A percentile compares a stretch with the other conserved stretches of the same genome.
These are phyloP conservation scores for Oldenlandia corymbosa DNA, from an alignment of 257 asterid species.

Conservation along the genomic window DNA sequence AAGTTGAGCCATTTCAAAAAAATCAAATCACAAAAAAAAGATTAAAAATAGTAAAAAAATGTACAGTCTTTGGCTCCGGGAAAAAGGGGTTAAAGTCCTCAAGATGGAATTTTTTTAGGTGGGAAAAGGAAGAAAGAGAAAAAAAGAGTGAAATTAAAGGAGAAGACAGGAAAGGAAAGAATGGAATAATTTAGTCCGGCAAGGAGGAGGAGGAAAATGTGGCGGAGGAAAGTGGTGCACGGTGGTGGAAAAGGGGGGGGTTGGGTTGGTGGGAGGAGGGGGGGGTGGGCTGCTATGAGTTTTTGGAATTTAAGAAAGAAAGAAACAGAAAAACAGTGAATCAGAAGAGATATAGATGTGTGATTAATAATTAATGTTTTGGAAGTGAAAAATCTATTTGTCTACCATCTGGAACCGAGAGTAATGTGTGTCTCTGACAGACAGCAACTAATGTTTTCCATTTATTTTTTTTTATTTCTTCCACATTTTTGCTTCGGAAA, in stretches of 20 bases:
- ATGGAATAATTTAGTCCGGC: conserved; percentile 8
- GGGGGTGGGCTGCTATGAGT: not conserved
- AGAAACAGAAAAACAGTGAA: no score
- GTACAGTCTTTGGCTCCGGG: not conserved
- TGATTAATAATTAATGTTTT: no score
- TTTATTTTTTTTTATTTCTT: no score
- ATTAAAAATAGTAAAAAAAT: no score
- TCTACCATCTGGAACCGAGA: no score
- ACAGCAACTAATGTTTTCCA: no score
- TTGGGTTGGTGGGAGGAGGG: not conserved
- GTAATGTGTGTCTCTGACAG: no score
- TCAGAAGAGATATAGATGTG: no score
- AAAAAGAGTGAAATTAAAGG: conserved; percentile 19
- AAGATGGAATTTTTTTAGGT: conserved; percentile 10
- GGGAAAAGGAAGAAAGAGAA: not conserved
- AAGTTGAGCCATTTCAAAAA: conserved; percentile 60
- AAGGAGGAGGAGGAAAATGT: conserved; percentile 8
- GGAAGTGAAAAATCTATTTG: no score
- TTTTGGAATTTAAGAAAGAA: no score
- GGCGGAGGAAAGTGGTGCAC: not conserved
- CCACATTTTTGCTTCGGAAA: no score
- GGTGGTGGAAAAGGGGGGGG: not conserved
- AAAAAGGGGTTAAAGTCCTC: conserved; percentile 20
- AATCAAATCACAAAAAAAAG: conserved; percentile 14
- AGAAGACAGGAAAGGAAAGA: conserved; percentile 6